Conservation (phyloP, 345 rosid genomes). For the Gossypium sturtianum region DNA sequence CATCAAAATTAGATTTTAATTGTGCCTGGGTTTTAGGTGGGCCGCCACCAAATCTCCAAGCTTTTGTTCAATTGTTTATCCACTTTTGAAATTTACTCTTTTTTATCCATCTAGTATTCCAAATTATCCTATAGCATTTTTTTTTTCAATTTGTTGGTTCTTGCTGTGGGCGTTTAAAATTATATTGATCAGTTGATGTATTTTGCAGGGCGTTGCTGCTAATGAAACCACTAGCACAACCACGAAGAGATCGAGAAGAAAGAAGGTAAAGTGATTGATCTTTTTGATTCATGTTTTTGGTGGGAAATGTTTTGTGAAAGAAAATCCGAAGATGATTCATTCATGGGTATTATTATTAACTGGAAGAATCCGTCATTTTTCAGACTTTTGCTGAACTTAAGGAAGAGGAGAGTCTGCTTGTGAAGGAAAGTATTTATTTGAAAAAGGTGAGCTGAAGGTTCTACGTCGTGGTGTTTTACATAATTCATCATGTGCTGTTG, state of each 20-base stretch:
- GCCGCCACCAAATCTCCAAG: background rate
- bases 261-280: conserved; percentile 41
- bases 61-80: background rate
- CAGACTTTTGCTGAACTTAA: conserved; percentile 80
- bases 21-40: background rate
- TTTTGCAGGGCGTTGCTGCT: conserved; percentile 33
- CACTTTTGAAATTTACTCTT: background rate
- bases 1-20: background rate
- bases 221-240: conserved; percentile 38
- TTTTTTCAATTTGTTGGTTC: background rate
- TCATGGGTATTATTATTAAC: background rate
- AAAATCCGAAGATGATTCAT: too few relatives aligned
- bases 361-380: background rate
- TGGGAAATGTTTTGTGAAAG: background rate
- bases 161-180: background rate
- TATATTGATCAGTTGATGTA: conserved; percentile 1
- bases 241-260: conserved; percentile 44
- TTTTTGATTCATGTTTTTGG: background rate
- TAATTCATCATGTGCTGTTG: background rate
- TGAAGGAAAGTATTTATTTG: conserved; percentile 54
- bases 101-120: background rate
- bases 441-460: conserved; percentile 33
- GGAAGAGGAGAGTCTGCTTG: conserved; percentile 48
- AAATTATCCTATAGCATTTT: background rate
- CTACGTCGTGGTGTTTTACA: background rate